Evolutionary conservation across 1,284 basidiomycete species (phyloP).

Genomic region (Tylopilus orsonianus): DNA sequence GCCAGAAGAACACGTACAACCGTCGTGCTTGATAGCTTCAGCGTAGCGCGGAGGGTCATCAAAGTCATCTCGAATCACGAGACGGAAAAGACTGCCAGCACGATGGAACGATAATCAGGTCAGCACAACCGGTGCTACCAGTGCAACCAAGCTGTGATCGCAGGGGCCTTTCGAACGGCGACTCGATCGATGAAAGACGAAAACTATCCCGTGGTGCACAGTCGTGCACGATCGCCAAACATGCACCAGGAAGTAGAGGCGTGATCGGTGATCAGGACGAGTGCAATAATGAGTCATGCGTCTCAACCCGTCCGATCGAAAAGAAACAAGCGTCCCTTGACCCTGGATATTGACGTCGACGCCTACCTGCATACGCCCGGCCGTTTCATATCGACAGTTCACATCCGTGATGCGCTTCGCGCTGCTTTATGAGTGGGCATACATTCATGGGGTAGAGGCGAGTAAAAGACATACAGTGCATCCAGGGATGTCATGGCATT

Average conservation of each 20-base stretch:
- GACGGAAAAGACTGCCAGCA: not conserved
- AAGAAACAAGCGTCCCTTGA: slow-evolving; percentile 9
- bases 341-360: slow-evolving; percentile 12
- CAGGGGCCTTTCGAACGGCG: slow-evolving; percentile 16
- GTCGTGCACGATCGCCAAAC: slow-evolving; percentile 9
- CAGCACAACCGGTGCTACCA: slow-evolving; percentile 11
- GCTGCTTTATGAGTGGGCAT: too few species aligned
- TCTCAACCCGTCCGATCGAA: slow-evolving; percentile 6
- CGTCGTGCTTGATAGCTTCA: not conserved
- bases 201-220: not conserved
- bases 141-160: slow-evolving; percentile 10
- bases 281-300: not conserved
- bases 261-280: slow-evolving; percentile 3
- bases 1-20: too few species aligned
- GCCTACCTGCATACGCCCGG: slow-evolving; percentile 6
- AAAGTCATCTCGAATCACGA: not conserved
- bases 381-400: slow-evolving; percentile 4
- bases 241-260: not conserved
- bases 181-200: slow-evolving; percentile 1
- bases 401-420: not conserved
- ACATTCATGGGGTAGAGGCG: too few species aligned
- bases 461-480: too few species aligned
- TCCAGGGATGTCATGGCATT: too few species aligned
- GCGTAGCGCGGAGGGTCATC: not conserved
- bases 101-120: too few species aligned